Evolutionary conservation across 2,329 filamentous ascomycete species (phyloP).

Genomic region (Stemphylium lycopersici): DNA sequence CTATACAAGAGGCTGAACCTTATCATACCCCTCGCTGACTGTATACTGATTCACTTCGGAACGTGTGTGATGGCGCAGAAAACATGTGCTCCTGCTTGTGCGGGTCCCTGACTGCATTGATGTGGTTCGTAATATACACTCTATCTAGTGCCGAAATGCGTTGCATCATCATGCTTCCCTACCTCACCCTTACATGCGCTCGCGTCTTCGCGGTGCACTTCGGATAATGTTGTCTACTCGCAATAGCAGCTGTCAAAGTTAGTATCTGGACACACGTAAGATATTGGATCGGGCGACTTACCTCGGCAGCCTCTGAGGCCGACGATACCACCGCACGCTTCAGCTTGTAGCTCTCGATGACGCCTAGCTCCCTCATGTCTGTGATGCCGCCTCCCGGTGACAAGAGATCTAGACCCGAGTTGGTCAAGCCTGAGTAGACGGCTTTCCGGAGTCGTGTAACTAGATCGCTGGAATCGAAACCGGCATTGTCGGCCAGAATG

Average conservation of each 20-base stretch:
- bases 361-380: slow-evolving; percentile 94
- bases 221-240: slow-evolving; percentile 98
- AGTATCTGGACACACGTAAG: slow-evolving; percentile 22
- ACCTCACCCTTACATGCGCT: slow-evolving; percentile 66
- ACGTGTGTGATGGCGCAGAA: background rate
- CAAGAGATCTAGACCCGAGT: slow-evolving; percentile 86
- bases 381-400: slow-evolving; percentile 89
- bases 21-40: slow-evolving; percentile 3
- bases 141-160: slow-evolving; percentile 31
- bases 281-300: slow-evolving; percentile 55
- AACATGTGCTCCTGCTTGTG: background rate
- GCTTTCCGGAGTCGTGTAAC: slow-evolving; percentile 90
- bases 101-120: slow-evolving; percentile 30
- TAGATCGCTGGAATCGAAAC: slow-evolving; percentile 92
- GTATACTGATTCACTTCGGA: background rate
- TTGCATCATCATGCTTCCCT: slow-evolving; percentile 21
- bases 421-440: slow-evolving; percentile 93
- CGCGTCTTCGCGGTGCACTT: slow-evolving; percentile 81
- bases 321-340: slow-evolving; percentile 98
- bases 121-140: slow-evolving; percentile 37
- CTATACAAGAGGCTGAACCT: background rate
- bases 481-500: slow-evolving; percentile 96
- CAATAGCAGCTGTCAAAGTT: slow-evolving; percentile 71
- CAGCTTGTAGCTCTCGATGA: slow-evolving; percentile 98
- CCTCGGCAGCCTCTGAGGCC: slow-evolving; percentile 94